Conservation (phyloP, 352 stramenopile genomes). For the Thraustochytrium aureum region DNA sequence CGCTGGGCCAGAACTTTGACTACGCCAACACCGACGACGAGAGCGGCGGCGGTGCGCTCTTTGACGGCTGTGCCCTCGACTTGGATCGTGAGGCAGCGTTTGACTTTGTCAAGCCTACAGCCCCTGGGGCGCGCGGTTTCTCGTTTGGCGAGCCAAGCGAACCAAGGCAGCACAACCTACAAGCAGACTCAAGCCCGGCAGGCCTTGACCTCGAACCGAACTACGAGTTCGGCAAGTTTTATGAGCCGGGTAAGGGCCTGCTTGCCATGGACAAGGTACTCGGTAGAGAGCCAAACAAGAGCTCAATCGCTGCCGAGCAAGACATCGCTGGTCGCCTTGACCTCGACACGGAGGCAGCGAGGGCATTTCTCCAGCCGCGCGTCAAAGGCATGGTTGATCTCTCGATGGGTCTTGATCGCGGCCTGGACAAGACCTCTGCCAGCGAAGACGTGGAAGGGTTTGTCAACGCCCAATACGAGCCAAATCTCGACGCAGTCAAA, state of each 20-base stretch:
- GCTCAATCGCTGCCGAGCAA: background rate
- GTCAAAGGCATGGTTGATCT: background rate
- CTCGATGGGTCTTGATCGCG: background rate
- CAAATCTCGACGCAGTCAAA: slow-evolving; percentile 1
- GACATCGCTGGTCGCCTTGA: background rate
- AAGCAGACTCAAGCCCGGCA: background rate
- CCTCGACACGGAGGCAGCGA: background rate
- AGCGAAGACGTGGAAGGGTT: background rate
- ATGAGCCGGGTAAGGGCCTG: slow-evolving; percentile 1
- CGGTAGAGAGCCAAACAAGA: background rate
- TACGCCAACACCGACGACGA: background rate
- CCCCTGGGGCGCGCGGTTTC: background rate
- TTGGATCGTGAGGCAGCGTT: slow-evolving; percentile 8
- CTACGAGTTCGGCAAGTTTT: slow-evolving; percentile 5
- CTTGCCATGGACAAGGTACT: background rate
- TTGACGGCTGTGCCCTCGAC: background rate
- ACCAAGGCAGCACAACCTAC: background rate
- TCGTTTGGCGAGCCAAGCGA: background rate
- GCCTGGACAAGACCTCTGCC: background rate
- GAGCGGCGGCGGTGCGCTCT: background rate
- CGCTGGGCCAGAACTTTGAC: background rate
- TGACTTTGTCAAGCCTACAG: background rate
- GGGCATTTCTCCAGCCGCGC: background rate
- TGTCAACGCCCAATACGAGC: background rate
- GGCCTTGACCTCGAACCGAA: background rate